Evolutionary conservation across 495 filamentous ascomycete species (phyloP), one percentile per base, ranked within the genome.

Genomic region (Apodospora peruviana): DNA sequence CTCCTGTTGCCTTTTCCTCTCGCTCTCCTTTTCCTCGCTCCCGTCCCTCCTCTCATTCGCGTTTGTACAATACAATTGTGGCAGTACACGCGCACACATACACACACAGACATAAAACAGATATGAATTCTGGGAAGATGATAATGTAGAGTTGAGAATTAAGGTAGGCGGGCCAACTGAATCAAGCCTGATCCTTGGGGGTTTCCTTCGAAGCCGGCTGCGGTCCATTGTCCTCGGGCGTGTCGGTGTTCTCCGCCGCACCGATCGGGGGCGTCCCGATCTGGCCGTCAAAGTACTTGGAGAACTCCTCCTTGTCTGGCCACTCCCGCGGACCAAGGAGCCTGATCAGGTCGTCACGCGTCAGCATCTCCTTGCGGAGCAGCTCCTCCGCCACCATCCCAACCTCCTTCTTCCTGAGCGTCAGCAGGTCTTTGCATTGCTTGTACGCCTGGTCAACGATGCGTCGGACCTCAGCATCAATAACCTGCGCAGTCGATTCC

Each of bases 351-450:
- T 98, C 93, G 52, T 97, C 93, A 43, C 93, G 77, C 14, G 79
- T 79, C 21, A 98, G 75, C 48, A 96, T 83, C 73, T 98, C 93
- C 77, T 96, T 97, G 48, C 69, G 76, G 50, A 98, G 70, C 45
- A 98, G 69, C 70, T 98, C 93, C 73, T 98, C 94, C 0, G 93
- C 93, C 11, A 98, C 83, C 11, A 96, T 66, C 2, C 86, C 90
- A 35, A 98, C 70, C 65, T 95, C 87, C 57, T 81, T 77, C 78
- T 95, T 91, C 80, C 87, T 93, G 66, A 84, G 86, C 1, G 72
- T 78, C 40, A 98, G 73, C 20, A 98, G 77, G 35, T 86, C 82
- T 61, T 79, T 83, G 73, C 93, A 98, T 69, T 91, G 85, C 58
- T 84, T 82, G 72, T 97, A 93, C 2, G 93, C 93, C 61, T 91